phyloP scores from a whole-genome alignment of 345 rosid species.

The Hibiscus trionum region DNA sequence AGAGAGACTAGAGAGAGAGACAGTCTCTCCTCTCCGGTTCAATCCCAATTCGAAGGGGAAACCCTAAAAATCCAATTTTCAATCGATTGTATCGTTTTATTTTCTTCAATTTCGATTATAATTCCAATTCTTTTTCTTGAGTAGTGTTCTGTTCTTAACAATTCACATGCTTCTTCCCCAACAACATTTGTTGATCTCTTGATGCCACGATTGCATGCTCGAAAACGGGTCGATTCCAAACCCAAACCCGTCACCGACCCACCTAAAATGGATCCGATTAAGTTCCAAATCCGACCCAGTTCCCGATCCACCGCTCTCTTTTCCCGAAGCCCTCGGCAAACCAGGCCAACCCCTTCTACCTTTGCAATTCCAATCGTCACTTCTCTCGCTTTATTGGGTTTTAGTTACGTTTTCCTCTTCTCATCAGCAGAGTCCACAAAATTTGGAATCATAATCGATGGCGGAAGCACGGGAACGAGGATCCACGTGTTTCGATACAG shows the following conservation, averaged over 20 bases:
- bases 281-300: constrained; percentile 38
- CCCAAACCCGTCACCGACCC: constrained; percentile 2
- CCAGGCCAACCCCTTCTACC: not conserved
- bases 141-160: not conserved
- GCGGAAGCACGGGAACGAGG: constrained; percentile 13
- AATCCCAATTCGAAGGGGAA: not conserved
- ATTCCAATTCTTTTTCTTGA: not conserved
- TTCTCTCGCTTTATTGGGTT: not conserved
- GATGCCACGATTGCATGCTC: constrained; percentile 81
- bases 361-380: not conserved
- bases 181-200: constrained; percentile 22
- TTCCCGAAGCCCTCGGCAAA: constrained; percentile 20
- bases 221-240: constrained; percentile 33
- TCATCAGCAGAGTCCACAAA: not conserved
- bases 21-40: constrained; percentile 22
- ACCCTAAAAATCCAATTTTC: not conserved
- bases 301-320: constrained; percentile 34
- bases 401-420: not conserved
- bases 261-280: constrained; percentile 47
- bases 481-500: constrained; percentile 14
- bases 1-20: constrained; percentile 10
- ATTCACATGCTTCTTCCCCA: not conserved
- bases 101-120: constrained; percentile 3
- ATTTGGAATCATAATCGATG: constrained; percentile 11
- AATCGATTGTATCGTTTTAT: not conserved